These are phyloP conservation scores for Silene coronaria DNA, from an alignment of 179 eudicot genomes.

Conservation along the genomic window DNA sequence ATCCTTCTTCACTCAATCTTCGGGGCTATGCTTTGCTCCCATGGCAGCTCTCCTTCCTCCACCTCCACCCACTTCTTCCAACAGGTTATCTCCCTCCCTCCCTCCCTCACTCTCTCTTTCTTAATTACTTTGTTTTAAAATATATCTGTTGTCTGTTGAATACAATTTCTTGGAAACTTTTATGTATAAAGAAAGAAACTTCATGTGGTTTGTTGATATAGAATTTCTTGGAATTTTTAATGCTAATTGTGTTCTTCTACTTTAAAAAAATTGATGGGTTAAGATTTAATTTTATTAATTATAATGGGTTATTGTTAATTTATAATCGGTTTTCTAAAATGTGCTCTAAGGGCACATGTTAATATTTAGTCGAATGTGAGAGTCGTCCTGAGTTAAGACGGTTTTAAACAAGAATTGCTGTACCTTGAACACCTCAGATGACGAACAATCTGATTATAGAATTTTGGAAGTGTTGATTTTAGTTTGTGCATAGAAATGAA, in stretches of 20 bases:
- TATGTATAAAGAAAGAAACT: conserved; percentile 15
- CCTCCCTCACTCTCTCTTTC: conserved; percentile 1
- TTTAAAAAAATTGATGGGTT: not conserved
- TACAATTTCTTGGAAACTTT: not conserved
- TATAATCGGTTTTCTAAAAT: too few relatives aligned
- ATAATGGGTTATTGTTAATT: not conserved
- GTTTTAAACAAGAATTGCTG: too few relatives aligned
- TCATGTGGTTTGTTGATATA: not conserved
- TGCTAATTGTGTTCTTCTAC: not conserved
- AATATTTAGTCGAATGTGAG: too few relatives aligned
- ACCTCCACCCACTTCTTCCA: conserved; percentile 19
- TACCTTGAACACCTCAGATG: not conserved
- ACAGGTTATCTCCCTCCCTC: conserved; percentile 21
- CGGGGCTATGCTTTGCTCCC: conserved; percentile 13
- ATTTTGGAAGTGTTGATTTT: not conserved
- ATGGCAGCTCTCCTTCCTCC: conserved; percentile 28
- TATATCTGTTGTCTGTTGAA: too few relatives aligned
- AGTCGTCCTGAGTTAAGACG: too few relatives aligned
- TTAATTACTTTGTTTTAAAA: not conserved
- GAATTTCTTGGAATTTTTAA: not conserved
- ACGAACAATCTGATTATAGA: not conserved
- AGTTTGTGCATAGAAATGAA: not conserved
- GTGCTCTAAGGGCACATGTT: too few relatives aligned
- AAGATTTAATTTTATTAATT: not conserved
- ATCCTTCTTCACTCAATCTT: not conserved